phyloP scores from a whole-genome alignment of 352 stramenopile species.

The Thalassiosira hispida region DNA sequence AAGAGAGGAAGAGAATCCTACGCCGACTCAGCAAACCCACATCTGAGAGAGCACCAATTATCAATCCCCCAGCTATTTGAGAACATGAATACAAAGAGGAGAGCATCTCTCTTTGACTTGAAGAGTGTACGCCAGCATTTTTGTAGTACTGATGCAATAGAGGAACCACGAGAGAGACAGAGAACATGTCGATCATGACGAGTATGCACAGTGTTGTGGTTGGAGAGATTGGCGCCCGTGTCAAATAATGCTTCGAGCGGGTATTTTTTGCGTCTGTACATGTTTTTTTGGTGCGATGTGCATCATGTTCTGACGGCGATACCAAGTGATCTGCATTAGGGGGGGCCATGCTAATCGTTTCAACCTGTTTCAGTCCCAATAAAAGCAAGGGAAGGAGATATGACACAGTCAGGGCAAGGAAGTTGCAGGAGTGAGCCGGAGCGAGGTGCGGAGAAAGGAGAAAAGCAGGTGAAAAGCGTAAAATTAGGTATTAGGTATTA shows the following conservation, averaged over 20 bases:
- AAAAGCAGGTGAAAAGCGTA: too few species aligned
- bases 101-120: slow-evolving; percentile 68
- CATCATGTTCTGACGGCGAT: too few species aligned
- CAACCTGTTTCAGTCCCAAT: too few species aligned
- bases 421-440: too few species aligned
- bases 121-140: slow-evolving; percentile 63
- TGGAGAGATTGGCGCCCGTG: neutral
- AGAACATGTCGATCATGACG: slow-evolving; percentile 77
- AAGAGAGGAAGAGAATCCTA: slow-evolving; percentile 69
- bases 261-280: neutral
- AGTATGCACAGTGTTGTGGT: slow-evolving; percentile 51
- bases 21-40: slow-evolving; percentile 50
- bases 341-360: too few species aligned
- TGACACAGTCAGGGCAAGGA: too few species aligned
- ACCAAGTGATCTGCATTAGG: too few species aligned
- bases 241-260: neutral
- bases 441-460: too few species aligned
- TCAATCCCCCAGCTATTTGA: slow-evolving; percentile 71
- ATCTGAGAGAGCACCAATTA: slow-evolving; percentile 72
- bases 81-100: slow-evolving; percentile 71
- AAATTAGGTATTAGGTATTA: too few species aligned
- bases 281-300: neutral
- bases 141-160: slow-evolving; percentile 81
- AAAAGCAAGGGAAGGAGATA: too few species aligned
- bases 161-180: slow-evolving; percentile 72